Percentiles rank a stretch among this genome's conserved stretches.
These are phyloP conservation scores for Canariomyces notabilis DNA, from an alignment of 2,329 filamentous ascomycete genomes.

Conservation along the genomic window DNA sequence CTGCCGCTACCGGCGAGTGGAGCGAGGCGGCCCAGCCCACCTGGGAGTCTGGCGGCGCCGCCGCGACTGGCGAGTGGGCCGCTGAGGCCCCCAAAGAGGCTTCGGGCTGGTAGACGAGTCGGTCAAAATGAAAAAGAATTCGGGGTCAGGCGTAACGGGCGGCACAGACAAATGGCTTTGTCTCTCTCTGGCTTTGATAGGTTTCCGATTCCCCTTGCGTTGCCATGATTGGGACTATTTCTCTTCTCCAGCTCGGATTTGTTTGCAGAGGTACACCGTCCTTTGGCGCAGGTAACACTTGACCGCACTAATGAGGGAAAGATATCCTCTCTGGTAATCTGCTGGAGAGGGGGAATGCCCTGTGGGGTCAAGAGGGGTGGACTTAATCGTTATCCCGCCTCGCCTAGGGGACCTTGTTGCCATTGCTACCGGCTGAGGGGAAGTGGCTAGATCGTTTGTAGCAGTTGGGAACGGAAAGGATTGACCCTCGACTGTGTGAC, in stretches of 20 bases:
- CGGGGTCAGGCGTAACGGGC: conserved; percentile 25
- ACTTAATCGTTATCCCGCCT: conserved; percentile 82
- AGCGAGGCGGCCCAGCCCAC: conserved; percentile 48
- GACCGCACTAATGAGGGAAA: conserved; percentile 98
- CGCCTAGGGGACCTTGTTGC: conserved; percentile 13
- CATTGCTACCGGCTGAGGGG: neutral
- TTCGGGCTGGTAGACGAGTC: conserved; percentile 43
- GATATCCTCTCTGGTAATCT: conserved; percentile 63
- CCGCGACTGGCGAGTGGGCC: conserved; percentile 53
- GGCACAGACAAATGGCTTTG: conserved; percentile 18
- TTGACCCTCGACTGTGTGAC: neutral
- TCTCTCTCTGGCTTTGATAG: conserved; percentile 22
- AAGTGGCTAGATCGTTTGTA: conserved; percentile 9
- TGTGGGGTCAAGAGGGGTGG: conserved; percentile 80
- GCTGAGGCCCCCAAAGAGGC: conserved; percentile 44
- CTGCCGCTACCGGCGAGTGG: conserved; percentile 53
- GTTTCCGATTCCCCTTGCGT: conserved; percentile 16
- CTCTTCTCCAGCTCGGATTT: conserved; percentile 21
- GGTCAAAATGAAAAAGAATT: conserved; percentile 23
- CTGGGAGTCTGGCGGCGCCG: conserved; percentile 53
- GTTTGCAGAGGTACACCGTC: conserved; percentile 26
- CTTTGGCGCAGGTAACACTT: conserved; percentile 48
- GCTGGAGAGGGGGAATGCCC: conserved; percentile 85
- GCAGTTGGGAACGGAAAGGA: conserved; percentile 4
- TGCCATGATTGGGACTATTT: conserved; percentile 9